A percentile compares a stretch with the other conserved stretches of the same genome.
These are phyloP conservation scores for Tulasnella sp. DNA, from an alignment of 768 basidiomycete genomes.

Conservation along the genomic window DNA sequence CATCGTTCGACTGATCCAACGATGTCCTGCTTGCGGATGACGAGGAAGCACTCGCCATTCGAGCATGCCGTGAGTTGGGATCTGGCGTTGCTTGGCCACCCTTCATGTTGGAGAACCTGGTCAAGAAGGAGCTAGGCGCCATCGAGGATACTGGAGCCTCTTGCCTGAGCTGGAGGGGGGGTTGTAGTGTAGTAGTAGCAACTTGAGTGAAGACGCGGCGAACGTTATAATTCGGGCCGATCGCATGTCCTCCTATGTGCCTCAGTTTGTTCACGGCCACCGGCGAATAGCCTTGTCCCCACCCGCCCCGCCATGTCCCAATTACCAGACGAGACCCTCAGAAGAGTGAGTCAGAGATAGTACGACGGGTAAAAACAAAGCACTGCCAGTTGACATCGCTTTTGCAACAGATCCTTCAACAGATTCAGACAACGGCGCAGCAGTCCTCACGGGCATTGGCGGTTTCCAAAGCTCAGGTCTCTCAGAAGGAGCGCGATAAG, in stretches of 20 bases:
- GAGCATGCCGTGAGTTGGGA: constrained; percentile 10
- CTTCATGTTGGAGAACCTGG: constrained; percentile 5
- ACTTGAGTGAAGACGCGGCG: too few relatives aligned
- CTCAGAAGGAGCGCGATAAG: constrained; percentile 77
- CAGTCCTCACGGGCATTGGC: constrained; percentile 72
- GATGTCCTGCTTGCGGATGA: background rate
- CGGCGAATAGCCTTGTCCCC: too few relatives aligned
- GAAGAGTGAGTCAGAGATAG: constrained; percentile 43
- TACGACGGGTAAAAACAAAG: background rate
- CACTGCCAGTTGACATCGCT: background rate
- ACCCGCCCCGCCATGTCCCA: constrained; percentile 35
- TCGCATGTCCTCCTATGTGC: too few relatives aligned
- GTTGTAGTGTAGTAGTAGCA: background rate
- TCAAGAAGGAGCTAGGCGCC: constrained; percentile 14
- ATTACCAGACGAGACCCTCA: constrained; percentile 69
- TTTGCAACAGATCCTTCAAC: constrained; percentile 61
- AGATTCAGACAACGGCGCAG: constrained; percentile 85
- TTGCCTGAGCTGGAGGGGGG: background rate
- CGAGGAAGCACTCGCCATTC: constrained; percentile 4
- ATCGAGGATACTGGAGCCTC: background rate
- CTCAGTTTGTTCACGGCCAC: too few relatives aligned
- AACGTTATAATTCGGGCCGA: too few relatives aligned
- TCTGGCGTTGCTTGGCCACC: background rate
- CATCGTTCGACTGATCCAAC: background rate
- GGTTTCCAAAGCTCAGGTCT: constrained; percentile 60